Evolutionary conservation across 306 rosid species (phyloP).

Genomic region (Corylus heterophylla): DNA sequence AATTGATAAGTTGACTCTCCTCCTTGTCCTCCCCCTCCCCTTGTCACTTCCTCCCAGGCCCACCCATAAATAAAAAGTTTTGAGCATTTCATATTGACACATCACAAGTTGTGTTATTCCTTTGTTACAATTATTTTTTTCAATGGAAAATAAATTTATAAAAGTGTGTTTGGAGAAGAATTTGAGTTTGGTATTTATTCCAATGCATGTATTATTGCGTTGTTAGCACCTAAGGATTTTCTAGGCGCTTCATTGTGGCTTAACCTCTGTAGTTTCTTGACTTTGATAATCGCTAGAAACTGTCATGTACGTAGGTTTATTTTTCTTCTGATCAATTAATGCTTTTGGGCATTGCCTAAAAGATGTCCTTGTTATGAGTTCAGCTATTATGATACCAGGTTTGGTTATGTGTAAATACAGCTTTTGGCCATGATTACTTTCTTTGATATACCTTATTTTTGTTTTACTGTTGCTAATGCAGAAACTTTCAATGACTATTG

Average conservation of each 20-base stretch:
- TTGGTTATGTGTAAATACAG: constrained; percentile 2
- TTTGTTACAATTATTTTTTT: not conserved
- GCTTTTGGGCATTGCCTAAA: not conserved
- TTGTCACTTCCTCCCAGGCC: not conserved
- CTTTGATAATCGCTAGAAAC: not conserved
- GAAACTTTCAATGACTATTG: constrained; percentile 55
- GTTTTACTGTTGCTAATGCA: constrained; percentile 41
- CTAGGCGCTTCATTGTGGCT: not conserved
- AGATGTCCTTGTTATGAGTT: not conserved
- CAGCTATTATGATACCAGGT: not conserved
- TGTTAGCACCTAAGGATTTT: not conserved
- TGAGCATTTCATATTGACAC: not conserved
- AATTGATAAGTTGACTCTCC: not conserved
- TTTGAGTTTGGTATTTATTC: not conserved
- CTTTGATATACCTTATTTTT: constrained; percentile 9
- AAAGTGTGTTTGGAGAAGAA: not conserved
- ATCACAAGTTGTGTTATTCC: not conserved
- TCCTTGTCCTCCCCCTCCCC: not conserved
- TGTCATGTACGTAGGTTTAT: not conserved
- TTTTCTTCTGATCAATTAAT: constrained; percentile 8
- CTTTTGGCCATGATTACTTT: not conserved
- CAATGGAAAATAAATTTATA: not conserved
- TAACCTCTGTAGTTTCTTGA: constrained; percentile 8
- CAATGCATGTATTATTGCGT: not conserved
- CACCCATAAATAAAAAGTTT: not conserved